A percentile compares a stretch with the other conserved stretches of the same genome.
Evolutionary conservation across 1,284 basidiomycete genomes (phyloP).

Genomic region (Cryptococcus sp.): DNA sequence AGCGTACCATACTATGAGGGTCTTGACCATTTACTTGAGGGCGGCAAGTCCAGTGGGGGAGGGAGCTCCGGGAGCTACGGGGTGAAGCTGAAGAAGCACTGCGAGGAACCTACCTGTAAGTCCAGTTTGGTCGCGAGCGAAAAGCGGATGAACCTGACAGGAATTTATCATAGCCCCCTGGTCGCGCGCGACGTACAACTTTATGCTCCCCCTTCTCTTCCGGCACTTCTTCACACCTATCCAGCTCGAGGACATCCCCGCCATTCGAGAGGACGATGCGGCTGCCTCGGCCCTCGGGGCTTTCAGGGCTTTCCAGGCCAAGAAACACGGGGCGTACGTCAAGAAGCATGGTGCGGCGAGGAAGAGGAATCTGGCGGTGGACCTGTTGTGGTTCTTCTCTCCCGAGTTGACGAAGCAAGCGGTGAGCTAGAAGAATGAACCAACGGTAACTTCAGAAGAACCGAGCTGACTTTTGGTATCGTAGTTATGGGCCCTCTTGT

Average conservation of each 20-base stretch:
- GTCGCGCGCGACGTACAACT: constrained; percentile 48
- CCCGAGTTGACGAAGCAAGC: constrained; percentile 26
- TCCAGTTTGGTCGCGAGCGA: neutral
- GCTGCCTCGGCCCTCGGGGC: constrained; percentile 51
- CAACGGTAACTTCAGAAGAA: neutral
- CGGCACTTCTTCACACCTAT: constrained; percentile 51
- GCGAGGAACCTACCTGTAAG: constrained; percentile 44
- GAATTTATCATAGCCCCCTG: constrained; percentile 30
- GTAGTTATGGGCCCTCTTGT: constrained; percentile 50
- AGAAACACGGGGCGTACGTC: constrained; percentile 19
- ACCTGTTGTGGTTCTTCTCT: constrained; percentile 35
- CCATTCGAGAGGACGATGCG: constrained; percentile 54
- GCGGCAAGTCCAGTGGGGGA: constrained; percentile 37
- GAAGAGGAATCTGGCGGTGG: constrained; percentile 44
- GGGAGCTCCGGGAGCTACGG: constrained; percentile 30
- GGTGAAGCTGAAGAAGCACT: constrained; percentile 26
- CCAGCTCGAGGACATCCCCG: constrained; percentile 52
- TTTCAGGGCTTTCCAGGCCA: constrained; percentile 44
- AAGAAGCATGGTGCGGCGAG: constrained; percentile 27
- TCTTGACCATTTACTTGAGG: constrained; percentile 38
- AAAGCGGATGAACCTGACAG: neutral
- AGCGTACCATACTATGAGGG: constrained; percentile 45
- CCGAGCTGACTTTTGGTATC: constrained; percentile 3
- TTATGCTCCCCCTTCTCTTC: constrained; percentile 50
- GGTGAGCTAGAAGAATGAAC: constrained; percentile 19